Evolutionary conservation across 2,329 filamentous ascomycete genomes (phyloP).

Genomic region (Blumeria hordei): DNA sequence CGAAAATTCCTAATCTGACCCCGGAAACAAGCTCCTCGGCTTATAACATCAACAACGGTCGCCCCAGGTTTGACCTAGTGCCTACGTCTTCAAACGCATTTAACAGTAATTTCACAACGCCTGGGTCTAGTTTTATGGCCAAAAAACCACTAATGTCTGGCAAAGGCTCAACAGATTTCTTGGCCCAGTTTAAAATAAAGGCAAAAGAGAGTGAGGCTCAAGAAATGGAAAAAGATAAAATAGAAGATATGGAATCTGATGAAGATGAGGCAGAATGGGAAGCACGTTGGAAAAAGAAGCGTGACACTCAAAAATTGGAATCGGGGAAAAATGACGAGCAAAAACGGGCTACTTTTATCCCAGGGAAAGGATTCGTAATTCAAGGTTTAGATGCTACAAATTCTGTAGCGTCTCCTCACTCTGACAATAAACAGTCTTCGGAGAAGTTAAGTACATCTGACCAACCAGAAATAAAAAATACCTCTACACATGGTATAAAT

Average conservation of each 20-base stretch:
- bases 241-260: neutral
- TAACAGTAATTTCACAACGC: too few relatives aligned
- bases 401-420: constrained; percentile 1
- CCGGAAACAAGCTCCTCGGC: too few relatives aligned
- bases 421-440: too few relatives aligned
- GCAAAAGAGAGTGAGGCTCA: neutral
- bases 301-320: neutral
- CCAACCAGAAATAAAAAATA: too few relatives aligned
- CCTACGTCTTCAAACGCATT: too few relatives aligned
- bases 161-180: neutral
- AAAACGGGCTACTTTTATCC: neutral
- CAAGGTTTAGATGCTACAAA: constrained; percentile 18
- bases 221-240: neutral
- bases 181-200: neutral
- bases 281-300: neutral
- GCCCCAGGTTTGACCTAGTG: too few relatives aligned
- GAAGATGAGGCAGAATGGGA: neutral
- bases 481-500: too few relatives aligned
- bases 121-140: too few relatives aligned
- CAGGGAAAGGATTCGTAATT: constrained; percentile 9
- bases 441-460: too few relatives aligned
- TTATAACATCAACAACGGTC: too few relatives aligned
- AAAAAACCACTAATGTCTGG: neutral
- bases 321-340: neutral
- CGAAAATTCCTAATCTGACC: too few relatives aligned